phyloP scores from a whole-genome alignment of 257 asterid genomes.

The Fraxinus quadrangulata region DNA sequence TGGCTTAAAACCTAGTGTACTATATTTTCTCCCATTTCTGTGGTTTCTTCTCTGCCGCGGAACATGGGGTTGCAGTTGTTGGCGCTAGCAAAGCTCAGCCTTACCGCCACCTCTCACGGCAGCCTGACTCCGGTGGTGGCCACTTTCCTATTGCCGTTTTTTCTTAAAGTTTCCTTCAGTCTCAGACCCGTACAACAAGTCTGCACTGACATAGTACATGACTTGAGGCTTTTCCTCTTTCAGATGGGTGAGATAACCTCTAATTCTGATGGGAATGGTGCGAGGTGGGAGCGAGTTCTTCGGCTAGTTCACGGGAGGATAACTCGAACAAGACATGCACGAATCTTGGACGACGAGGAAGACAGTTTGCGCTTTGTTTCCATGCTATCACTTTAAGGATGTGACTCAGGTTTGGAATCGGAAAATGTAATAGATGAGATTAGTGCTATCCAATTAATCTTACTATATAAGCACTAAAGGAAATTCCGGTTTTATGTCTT shows the following conservation, averaged over 20 bases:
- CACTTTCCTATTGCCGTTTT: conserved; percentile 7
- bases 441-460: background rate
- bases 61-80: background rate
- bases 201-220: background rate
- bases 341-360: background rate
- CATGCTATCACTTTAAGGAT: no score
- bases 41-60: background rate
- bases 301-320: background rate
- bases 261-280: background rate
- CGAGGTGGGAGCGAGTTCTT: background rate
- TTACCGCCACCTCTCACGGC: conserved; percentile 3
- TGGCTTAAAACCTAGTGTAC: no score
- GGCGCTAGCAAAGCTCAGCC: background rate
- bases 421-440: background rate
- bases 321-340: background rate
- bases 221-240: conserved; percentile 9
- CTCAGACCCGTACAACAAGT: background rate
- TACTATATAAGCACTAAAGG: no score
- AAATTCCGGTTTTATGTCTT: no score
- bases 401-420: background rate
- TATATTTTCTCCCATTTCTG: background rate
- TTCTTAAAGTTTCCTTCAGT: conserved; percentile 10
- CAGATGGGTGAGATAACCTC: background rate
- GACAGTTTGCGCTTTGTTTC: background rate
- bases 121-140: background rate